These are phyloP conservation scores for Jaltomata sinuosa DNA, from an alignment of 257 asterid genomes.

Conservation along the genomic window DNA sequence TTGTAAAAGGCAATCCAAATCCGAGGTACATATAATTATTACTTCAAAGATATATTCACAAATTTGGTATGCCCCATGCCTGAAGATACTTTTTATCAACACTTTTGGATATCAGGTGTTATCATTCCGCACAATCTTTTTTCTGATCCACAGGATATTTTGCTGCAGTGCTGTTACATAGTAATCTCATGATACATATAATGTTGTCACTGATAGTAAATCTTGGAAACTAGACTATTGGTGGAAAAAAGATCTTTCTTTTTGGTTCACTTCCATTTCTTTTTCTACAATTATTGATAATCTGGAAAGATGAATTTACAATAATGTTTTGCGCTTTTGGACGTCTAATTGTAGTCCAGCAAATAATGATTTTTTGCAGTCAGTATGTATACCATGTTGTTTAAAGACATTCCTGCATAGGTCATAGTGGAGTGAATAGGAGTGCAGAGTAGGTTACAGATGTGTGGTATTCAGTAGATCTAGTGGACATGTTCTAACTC, in stretches of 20 bases:
- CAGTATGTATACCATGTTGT: neutral
- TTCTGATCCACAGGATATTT: neutral
- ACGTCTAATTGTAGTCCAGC: neutral
- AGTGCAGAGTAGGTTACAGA: neutral
- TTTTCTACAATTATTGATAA: neutral
- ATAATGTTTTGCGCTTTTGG: neutral
- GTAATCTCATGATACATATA: neutral
- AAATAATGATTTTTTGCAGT: neutral
- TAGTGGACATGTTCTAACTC: neutral
- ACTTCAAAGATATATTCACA: neutral
- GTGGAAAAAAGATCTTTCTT: neutral
- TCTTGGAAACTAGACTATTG: neutral
- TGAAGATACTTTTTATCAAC: neutral
- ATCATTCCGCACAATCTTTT: neutral
- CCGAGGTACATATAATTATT: constrained; percentile 55
- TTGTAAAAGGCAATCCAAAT: constrained; percentile 88
- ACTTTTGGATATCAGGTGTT: neutral
- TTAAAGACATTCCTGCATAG: neutral
- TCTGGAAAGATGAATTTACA: neutral
- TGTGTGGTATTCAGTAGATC: neutral
- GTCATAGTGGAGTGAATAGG: neutral
- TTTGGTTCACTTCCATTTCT: neutral
- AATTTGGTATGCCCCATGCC: neutral
- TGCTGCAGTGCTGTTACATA: neutral
- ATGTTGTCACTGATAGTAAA: neutral